phyloP scores from a whole-genome alignment of 108 stramenopile genomes.

The Chaetoceros tenuissimus region DNA sequence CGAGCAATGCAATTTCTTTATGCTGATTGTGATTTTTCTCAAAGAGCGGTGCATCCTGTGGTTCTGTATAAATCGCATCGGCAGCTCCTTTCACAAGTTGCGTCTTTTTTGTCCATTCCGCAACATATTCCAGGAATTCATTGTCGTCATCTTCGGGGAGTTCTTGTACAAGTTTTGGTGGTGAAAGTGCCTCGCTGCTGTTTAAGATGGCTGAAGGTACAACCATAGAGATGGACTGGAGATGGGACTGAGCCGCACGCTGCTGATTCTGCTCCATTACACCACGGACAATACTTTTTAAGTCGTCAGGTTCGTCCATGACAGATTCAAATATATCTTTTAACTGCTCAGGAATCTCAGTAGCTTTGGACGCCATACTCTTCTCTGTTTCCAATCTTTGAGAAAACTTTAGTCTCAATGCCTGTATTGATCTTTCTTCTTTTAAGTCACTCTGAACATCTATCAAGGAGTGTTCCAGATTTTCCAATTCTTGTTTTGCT shows the following conservation, averaged over 20 bases:
- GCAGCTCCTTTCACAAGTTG: slow-evolving; percentile 56
- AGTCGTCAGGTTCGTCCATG: background rate
- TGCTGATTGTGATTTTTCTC: slow-evolving; percentile 36
- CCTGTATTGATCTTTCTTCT: too few relatives aligned
- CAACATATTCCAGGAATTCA: background rate
- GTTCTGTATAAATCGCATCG: slow-evolving; percentile 68
- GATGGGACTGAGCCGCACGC: background rate
- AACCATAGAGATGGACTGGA: background rate
- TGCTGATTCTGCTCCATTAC: background rate
- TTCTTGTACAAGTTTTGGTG: background rate
- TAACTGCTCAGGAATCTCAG: too few relatives aligned
- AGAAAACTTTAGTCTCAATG: too few relatives aligned
- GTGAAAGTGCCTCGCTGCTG: background rate
- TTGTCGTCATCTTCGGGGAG: background rate
- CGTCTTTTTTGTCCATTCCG: slow-evolving; percentile 60
- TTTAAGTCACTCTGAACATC: too few relatives aligned
- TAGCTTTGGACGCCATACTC: too few relatives aligned
- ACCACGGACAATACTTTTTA: background rate
- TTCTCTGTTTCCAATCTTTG: too few relatives aligned
- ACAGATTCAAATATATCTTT: background rate
- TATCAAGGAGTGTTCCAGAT: too few relatives aligned
- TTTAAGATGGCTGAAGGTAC: background rate
- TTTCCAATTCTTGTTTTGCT: too few relatives aligned
- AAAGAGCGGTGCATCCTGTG: slow-evolving; percentile 57
- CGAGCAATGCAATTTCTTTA: slow-evolving; percentile 34